Percentiles rank a stretch among this genome's conserved stretches.
phyloP scores from a whole-genome alignment of 1,284 basidiomycete species.

The Ustilago xerochloae region DNA sequence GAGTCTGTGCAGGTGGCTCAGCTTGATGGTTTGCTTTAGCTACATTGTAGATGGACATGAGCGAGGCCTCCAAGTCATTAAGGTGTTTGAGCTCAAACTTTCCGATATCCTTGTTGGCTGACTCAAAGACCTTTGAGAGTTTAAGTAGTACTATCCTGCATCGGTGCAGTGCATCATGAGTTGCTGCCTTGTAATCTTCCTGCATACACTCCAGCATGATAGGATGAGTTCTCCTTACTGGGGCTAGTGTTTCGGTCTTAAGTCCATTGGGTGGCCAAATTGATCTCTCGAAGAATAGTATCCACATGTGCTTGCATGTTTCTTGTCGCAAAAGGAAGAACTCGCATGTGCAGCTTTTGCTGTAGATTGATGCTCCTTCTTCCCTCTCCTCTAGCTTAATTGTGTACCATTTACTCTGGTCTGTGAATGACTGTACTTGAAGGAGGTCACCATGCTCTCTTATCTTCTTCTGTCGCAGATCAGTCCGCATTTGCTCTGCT shows the following conservation, averaged over 20 bases:
- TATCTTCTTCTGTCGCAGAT: neutral
- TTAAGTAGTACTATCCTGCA: too few species aligned
- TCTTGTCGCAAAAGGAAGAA: neutral
- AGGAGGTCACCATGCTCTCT: neutral
- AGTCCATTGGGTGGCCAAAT: neutral
- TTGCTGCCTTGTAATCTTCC: neutral
- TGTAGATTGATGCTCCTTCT: neutral
- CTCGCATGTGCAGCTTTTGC: neutral
- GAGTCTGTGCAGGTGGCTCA: too few species aligned
- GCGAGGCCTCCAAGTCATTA: too few species aligned
- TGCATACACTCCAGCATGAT: neutral
- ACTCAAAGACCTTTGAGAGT: neutral
- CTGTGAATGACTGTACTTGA: neutral
- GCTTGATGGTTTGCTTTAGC: too few species aligned
- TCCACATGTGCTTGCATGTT: neutral
- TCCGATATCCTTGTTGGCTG: neutral
- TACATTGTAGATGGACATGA: too few species aligned
- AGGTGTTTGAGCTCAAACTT: too few species aligned
- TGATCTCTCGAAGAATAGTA: neutral
- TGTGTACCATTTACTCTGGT: neutral
- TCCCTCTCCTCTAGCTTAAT: neutral
- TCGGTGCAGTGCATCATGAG: neutral
- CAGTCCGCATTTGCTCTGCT: neutral
- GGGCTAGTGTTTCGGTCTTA: neutral
- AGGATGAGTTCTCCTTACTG: neutral